phyloP scores from a whole-genome alignment of 73 alveolate genomes.

The Stentor coeruleus region DNA sequence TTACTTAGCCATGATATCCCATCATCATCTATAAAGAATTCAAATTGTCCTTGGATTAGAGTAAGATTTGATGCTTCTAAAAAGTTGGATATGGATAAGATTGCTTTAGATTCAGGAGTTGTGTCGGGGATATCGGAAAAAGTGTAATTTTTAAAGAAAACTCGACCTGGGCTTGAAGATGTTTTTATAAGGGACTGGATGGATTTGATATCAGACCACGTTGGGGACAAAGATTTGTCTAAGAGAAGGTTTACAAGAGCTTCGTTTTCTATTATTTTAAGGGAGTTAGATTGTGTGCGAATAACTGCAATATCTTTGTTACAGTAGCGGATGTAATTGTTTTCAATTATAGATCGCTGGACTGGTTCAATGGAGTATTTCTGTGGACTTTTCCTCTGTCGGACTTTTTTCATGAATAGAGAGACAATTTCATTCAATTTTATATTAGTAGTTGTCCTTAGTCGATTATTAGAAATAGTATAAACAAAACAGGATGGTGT shows the following conservation, averaged over 20 bases:
- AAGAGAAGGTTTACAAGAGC: background rate
- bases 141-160: background rate
- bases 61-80: background rate
- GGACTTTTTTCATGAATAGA: background rate
- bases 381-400: background rate
- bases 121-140: too few species aligned
- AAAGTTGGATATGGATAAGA: too few species aligned
- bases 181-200: background rate
- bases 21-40: background rate
- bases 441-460: background rate
- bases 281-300: background rate
- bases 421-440: background rate
- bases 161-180: background rate
- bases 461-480: background rate
- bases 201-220: background rate
- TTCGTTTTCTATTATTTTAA: background rate
- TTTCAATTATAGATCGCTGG: background rate
- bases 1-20: background rate
- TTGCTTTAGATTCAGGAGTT: background rate
- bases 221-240: too few species aligned
- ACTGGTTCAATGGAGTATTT: too few species aligned
- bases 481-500: background rate
- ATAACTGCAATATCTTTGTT: background rate
- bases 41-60: background rate
- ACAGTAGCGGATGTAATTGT: too few species aligned